Evolutionary conservation across 2,329 filamentous ascomycete species (phyloP), one percentile per base, ranked within the genome.

Genomic region (Xylaria arbuscula): DNA sequence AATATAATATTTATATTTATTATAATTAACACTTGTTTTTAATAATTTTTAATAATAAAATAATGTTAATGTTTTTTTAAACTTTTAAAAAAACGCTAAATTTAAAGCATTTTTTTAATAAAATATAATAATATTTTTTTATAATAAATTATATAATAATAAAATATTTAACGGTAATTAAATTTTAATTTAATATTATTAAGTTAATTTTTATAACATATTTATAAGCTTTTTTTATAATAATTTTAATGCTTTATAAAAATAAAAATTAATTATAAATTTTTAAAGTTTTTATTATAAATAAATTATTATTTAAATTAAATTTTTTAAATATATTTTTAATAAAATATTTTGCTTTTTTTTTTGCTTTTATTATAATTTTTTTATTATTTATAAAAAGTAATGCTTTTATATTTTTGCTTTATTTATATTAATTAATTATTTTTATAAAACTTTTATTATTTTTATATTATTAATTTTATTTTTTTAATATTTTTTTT

Each of bases 401-500:
- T 17, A 65, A 17, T 65, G 54, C 45, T 58, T 51, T 34, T 51
- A 51, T 40, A 42, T 8, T 58, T 53, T 58, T n/a, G 45, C 47
- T 54, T 24, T n/a, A 45, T 54, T 59, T 53, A 42, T 54, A 65
- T 5, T 53, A 59, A n/a, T 60, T 60, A 48, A 65, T 60, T 55
- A 65, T n/a, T 54, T 51, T 40, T 64, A 58, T 42, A 51, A 34
- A 38, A 51, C 17, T 10, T 57, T 64, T 58, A 64, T 32, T n/a
- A 50, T 53, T 40, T 53, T 53, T 65, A 42, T 36, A 51, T 51
- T 34, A 58, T 42, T 40, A 51, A 13, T 58, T 53, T 58, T n/a
- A 53, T 54, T 54, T 24, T n/a, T 53, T 54, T 59, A 59, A 42
- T 54, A 65, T 53, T 45, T 13, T 60, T 60, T 54, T 60, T 65